Percentiles rank a stretch among this genome's conserved stretches.
These are phyloP conservation scores for Fomitopsis palustris DNA, from an alignment of 1,284 basidiomycete genomes.

Conservation along the genomic window DNA sequence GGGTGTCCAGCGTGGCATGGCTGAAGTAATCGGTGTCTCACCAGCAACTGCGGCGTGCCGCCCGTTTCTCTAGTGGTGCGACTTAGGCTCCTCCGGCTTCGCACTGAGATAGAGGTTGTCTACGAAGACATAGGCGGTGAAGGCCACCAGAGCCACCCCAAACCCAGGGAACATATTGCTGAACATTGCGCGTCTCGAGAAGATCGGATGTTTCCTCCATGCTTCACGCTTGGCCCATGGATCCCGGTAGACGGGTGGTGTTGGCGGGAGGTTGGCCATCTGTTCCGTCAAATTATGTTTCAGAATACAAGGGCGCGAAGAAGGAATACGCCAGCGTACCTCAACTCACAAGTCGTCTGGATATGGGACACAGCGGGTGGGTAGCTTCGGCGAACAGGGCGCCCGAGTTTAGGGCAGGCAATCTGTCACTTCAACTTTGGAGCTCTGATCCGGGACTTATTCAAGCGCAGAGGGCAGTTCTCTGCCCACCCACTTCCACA, in stretches of 20 bases:
- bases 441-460: constrained; percentile 21
- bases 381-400: constrained; percentile 24
- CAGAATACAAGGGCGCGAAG: background rate
- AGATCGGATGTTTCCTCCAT: constrained; percentile 88
- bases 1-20: background rate
- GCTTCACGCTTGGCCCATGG: constrained; percentile 94
- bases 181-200: constrained; percentile 83
- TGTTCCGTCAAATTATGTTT: constrained; percentile 5
- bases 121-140: constrained; percentile 84
- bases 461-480: constrained; percentile 23
- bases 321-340: constrained; percentile 1
- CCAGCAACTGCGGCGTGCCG: background rate
- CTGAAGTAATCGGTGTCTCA: background rate
- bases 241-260: constrained; percentile 77
- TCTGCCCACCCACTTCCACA: constrained; percentile 4
- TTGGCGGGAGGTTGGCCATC: constrained; percentile 43
- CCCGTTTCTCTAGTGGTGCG: background rate
- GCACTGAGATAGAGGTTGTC: constrained; percentile 58
- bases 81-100: constrained; percentile 6
- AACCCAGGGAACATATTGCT: constrained; percentile 89
- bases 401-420: constrained; percentile 59
- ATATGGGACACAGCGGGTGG: constrained; percentile 4
- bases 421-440: constrained; percentile 50
- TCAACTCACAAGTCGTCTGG: background rate
- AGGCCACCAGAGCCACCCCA: constrained; percentile 86